Conservation (phyloP, 345 rosid species). For the Physaria fendleri region DNA sequence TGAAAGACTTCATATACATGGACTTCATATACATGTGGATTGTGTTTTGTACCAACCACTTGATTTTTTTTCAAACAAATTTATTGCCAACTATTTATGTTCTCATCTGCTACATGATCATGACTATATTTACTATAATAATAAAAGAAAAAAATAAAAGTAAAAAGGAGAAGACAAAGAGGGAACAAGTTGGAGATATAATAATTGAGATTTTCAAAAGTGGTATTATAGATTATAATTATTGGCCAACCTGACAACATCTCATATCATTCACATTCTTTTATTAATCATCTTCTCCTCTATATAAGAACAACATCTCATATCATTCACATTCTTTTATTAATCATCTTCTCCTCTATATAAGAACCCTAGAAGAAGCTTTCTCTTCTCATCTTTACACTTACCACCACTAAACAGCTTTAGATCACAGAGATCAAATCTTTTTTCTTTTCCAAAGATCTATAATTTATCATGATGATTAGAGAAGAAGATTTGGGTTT, state of each 20-base stretch:
- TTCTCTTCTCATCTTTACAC: slow-evolving; percentile 8
- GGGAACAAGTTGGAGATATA: slow-evolving; percentile 27
- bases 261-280: slow-evolving; percentile 22
- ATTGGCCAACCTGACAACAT: slow-evolving; percentile 25
- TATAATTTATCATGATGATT: slow-evolving; percentile 36
- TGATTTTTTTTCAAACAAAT: neutral
- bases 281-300: slow-evolving; percentile 23
- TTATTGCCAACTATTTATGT: slow-evolving; percentile 18
- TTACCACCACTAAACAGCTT: neutral
- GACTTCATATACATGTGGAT: slow-evolving; percentile 30
- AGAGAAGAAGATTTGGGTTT: slow-evolving; percentile 78
- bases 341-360: slow-evolving; percentile 10
- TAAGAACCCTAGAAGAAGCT: slow-evolving; percentile 18
- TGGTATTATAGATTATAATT: slow-evolving; percentile 8
- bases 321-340: slow-evolving; percentile 24
- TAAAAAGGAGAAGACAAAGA: slow-evolving; percentile 24
- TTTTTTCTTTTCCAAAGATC: neutral
- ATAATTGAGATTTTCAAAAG: slow-evolving; percentile 23
- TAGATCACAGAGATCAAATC: neutral
- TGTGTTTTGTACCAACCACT: slow-evolving; percentile 32
- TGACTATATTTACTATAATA: slow-evolving; percentile 1
- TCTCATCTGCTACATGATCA: slow-evolving; percentile 21
- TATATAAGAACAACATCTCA: slow-evolving; percentile 20
- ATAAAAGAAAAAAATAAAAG: neutral
- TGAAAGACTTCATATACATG: too few relatives aligned